A percentile compares a stretch with the other conserved stretches of the same genome.
Conservation (phyloP, 2,329 filamentous ascomycete species). For the Colletotrichum melonis region DNA sequence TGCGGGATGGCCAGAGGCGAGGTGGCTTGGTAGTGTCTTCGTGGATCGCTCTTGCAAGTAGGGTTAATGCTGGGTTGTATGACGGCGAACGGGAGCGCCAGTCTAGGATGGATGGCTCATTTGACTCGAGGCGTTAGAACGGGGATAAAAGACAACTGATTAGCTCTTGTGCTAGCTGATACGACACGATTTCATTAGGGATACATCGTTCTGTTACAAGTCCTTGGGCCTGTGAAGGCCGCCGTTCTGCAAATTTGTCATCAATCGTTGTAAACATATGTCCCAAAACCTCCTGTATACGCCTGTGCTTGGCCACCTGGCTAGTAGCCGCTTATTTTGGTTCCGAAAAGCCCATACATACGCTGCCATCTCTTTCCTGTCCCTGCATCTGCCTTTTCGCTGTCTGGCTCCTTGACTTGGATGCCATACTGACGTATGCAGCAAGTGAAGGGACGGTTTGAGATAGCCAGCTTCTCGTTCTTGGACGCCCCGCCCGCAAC, state of each 20-base stretch:
- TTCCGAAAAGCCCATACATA: constrained; percentile 73
- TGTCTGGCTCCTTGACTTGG: constrained; percentile 52
- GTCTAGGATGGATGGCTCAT: neutral
- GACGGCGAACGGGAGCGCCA: constrained; percentile 20
- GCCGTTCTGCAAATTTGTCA: neutral
- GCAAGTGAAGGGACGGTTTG: constrained; percentile 74
- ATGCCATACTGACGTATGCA: constrained; percentile 80
- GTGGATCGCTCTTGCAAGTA: neutral
- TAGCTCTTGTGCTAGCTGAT: constrained; percentile 24
- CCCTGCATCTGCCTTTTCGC: constrained; percentile 56
- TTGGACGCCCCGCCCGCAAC: neutral
- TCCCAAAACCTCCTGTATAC: neutral
- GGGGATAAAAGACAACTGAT: constrained; percentile 19
- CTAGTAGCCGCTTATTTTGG: constrained; percentile 58
- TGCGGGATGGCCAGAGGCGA: neutral
- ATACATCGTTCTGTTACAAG: neutral
- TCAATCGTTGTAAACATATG: neutral
- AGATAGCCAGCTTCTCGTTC: constrained; percentile 42
- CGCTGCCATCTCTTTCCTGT: constrained; percentile 67
- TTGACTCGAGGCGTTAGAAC: constrained; percentile 27
- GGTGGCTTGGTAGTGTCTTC: neutral
- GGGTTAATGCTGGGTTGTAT: constrained; percentile 3
- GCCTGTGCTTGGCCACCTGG: neutral
- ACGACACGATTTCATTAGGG: constrained; percentile 8
- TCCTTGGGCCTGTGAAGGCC: neutral